These are phyloP conservation scores for Candida parachauliodes DNA, from an alignment of 805 yeast species.

Conservation along the genomic window DNA sequence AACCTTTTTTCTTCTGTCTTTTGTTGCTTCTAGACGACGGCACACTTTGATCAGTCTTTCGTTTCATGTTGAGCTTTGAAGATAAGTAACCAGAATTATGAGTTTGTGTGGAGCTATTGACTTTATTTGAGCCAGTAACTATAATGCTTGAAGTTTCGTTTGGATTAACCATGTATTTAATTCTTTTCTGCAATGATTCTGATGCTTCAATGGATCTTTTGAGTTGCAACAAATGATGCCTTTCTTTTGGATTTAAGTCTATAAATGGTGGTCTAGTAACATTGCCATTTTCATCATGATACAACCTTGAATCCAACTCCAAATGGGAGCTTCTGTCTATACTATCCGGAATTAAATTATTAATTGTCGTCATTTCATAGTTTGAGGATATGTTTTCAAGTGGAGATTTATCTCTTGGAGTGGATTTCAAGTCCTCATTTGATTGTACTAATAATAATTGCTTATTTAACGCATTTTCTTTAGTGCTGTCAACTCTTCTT, in stretches of 20 bases:
- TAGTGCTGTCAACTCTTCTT: constrained; percentile 14
- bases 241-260: constrained; percentile 40
- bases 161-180: constrained; percentile 40
- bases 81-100: constrained; percentile 28
- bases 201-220: constrained; percentile 37
- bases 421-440: neutral
- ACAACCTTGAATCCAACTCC: constrained; percentile 33
- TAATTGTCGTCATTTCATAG: neutral
- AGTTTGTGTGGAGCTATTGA: constrained; percentile 42
- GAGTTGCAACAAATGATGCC: constrained; percentile 38
- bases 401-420: constrained; percentile 6
- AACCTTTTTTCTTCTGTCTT: constrained; percentile 20
- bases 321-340: constrained; percentile 11
- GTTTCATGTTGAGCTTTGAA: constrained; percentile 24
- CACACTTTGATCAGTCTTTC: neutral
- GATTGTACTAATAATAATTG: neutral
- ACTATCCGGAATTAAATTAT: neutral
- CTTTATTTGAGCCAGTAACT: constrained; percentile 19
- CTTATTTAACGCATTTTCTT: neutral
- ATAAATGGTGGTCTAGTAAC: constrained; percentile 43
- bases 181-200: constrained; percentile 26
- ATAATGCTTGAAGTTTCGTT: constrained; percentile 28
- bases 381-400: neutral
- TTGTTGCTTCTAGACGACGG: constrained; percentile 8
- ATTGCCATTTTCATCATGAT: constrained; percentile 35